These are phyloP conservation scores for Scopulariopsis brevicaulis DNA, from an alignment of 2,329 filamentous ascomycete genomes.

Conservation along the genomic window DNA sequence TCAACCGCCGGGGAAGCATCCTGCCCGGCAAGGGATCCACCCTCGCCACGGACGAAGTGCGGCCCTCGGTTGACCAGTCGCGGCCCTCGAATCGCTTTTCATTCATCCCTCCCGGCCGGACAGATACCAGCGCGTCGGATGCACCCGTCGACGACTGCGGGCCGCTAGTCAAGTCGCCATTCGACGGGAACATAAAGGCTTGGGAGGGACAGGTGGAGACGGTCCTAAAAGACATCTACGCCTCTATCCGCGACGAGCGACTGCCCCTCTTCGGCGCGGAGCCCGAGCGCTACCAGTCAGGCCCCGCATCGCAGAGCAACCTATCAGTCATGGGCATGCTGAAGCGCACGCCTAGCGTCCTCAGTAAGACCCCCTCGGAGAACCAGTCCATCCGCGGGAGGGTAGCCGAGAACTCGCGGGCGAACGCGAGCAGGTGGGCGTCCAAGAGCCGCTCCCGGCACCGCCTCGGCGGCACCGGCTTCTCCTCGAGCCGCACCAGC, in stretches of 20 bases:
- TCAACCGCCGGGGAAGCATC: slow-evolving; percentile 48
- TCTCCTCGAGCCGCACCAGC: slow-evolving; percentile 87
- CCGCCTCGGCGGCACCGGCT: slow-evolving; percentile 58
- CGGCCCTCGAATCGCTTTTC: slow-evolving; percentile 31
- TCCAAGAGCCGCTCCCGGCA: slow-evolving; percentile 79
- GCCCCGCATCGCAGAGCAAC: slow-evolving; percentile 39
- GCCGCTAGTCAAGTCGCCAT: slow-evolving; percentile 66
- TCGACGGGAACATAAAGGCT: slow-evolving; percentile 60
- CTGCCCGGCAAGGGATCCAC: slow-evolving; percentile 29
- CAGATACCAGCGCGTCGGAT: slow-evolving; percentile 17
- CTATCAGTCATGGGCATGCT: slow-evolving; percentile 69
- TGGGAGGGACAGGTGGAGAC: slow-evolving; percentile 87
- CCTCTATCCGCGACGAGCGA: slow-evolving; percentile 76
- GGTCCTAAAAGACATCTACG: slow-evolving; percentile 88
- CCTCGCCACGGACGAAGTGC: slow-evolving; percentile 19
- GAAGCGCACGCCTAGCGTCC: slow-evolving; percentile 76
- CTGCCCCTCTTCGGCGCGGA: slow-evolving; percentile 73
- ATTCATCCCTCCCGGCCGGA: slow-evolving; percentile 29
- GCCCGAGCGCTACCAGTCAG: slow-evolving; percentile 25
- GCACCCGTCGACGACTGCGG: slow-evolving; percentile 43
- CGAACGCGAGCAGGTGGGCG: slow-evolving; percentile 58
- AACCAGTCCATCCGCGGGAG: slow-evolving; percentile 61
- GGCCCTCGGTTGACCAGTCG: slow-evolving; percentile 23
- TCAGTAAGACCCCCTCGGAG: slow-evolving; percentile 90
- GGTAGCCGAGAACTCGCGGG: slow-evolving; percentile 43